These are phyloP conservation scores for Mycoemilia scoparia DNA, from an alignment of 192 early-diverging fungal species.

Conservation along the genomic window DNA sequence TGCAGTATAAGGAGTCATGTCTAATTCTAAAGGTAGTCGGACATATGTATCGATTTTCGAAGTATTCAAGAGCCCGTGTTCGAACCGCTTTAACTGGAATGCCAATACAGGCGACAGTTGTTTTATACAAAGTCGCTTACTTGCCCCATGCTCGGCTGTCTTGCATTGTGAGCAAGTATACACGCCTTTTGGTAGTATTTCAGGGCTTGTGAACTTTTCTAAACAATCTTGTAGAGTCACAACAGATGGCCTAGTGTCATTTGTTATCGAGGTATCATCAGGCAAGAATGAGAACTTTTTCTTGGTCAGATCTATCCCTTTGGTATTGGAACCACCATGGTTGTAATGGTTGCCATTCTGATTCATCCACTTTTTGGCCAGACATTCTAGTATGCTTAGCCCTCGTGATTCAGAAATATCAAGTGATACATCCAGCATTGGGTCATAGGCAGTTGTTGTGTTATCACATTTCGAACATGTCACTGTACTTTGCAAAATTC, in stretches of 20 bases:
- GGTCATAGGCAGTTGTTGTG: constrained; percentile 31
- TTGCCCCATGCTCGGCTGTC: constrained; percentile 38
- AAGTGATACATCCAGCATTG: constrained; percentile 61
- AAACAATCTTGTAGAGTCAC: constrained; percentile 28
- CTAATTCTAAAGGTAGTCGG: constrained; percentile 60
- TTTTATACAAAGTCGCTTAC: constrained; percentile 78
- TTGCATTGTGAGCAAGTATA: constrained; percentile 58
- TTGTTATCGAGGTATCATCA: constrained; percentile 6
- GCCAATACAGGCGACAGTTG: constrained; percentile 71
- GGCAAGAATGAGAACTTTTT: no score
- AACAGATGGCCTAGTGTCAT: constrained; percentile 8
- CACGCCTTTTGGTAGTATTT: constrained; percentile 45
- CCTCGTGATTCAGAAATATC: constrained; percentile 21
- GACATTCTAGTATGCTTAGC: no score
- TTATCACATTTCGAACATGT: constrained; percentile 65
- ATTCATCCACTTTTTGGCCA: constrained; percentile 11
- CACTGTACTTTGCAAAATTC: constrained; percentile 32
- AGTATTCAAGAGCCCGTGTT: constrained; percentile 37
- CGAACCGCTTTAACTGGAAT: constrained; percentile 90
- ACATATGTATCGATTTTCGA: constrained; percentile 83
- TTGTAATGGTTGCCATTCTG: not conserved
- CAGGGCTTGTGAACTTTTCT: constrained; percentile 54
- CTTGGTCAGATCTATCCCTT: constrained; percentile 19
- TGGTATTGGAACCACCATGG: not conserved
- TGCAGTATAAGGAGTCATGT: constrained; percentile 84